A percentile compares a stretch with the other conserved stretches of the same genome.
These are phyloP conservation scores for Mrakiaceae sp. DNA, from an alignment of 1,284 basidiomycete species.

Conservation along the genomic window DNA sequence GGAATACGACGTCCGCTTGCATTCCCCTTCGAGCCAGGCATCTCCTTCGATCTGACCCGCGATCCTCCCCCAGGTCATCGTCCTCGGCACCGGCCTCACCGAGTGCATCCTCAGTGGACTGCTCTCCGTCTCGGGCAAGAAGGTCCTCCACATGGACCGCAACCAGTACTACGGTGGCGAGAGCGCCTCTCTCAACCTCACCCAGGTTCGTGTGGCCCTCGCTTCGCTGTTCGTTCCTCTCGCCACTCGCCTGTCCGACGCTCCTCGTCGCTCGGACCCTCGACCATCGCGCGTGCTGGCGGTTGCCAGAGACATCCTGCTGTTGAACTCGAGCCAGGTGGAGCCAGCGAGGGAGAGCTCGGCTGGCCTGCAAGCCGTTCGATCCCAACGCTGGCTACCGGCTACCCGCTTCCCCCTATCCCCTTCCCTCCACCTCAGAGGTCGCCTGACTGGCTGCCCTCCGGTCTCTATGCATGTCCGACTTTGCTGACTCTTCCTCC, in stretches of 20 bases:
- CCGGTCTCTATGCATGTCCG: too few species aligned
- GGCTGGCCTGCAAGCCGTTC: too few species aligned
- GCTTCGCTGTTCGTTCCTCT: too few species aligned
- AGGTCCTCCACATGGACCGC: conserved; percentile 98
- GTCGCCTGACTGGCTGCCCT: neutral
- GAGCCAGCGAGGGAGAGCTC: neutral
- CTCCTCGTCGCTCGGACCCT: too few species aligned
- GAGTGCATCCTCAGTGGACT: conserved; percentile 96
- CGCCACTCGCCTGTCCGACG: too few species aligned
- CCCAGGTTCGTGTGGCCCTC: conserved; percentile 53
- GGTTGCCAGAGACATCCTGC: too few species aligned
- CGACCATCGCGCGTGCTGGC: too few species aligned
- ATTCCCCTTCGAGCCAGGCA: neutral
- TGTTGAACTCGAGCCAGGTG: too few species aligned
- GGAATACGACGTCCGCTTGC: conserved; percentile 35
- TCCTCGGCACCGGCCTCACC: conserved; percentile 90
- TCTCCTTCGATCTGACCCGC: neutral
- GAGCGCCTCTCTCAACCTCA: conserved; percentile 91
- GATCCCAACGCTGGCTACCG: too few species aligned
- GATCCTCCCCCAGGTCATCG: conserved; percentile 55
- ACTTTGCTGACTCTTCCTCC: neutral
- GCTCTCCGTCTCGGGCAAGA: conserved; percentile 97
- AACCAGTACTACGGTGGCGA: conserved; percentile 99
- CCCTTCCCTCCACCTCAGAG: neutral
- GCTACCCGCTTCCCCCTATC: too few species aligned